These are phyloP conservation scores for Cercospora canescens DNA, from an alignment of 2,329 filamentous ascomycete genomes.

Conservation along the genomic window DNA sequence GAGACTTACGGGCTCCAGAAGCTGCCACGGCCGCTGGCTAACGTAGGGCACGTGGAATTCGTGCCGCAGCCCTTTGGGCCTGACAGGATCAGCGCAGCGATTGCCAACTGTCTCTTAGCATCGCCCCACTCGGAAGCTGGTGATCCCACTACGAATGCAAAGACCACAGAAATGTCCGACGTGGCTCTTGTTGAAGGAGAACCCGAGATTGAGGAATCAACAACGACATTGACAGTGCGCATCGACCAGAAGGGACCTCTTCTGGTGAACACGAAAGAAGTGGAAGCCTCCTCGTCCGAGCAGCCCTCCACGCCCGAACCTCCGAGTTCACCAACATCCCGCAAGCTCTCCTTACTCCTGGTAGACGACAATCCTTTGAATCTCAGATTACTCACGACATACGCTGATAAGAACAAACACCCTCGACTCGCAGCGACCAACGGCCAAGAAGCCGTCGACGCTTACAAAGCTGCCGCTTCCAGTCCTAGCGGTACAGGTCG, in stretches of 20 bases:
- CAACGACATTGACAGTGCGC: not conserved
- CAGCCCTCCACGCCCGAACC: not conserved
- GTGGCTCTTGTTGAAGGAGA: not conserved
- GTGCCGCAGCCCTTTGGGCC: conserved; percentile 12
- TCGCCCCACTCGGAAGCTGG: not conserved
- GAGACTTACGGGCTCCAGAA: not conserved
- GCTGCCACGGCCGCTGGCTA: not conserved
- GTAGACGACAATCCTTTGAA: conserved; percentile 38
- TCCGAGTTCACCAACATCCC: not conserved
- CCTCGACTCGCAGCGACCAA: conserved; percentile 44
- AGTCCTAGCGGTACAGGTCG: not conserved
- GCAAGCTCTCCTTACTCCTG: conserved; percentile 23
- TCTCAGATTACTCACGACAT: conserved; percentile 25
- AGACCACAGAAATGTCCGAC: not conserved
- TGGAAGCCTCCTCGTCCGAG: conserved; percentile 1
- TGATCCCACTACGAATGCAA: not conserved
- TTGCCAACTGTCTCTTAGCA: conserved; percentile 4
- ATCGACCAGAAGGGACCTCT: not conserved
- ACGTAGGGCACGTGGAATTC: conserved; percentile 5
- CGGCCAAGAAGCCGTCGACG: conserved; percentile 48
- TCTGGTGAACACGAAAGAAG: not conserved
- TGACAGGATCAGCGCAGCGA: conserved; percentile 1
- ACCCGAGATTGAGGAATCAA: not conserved
- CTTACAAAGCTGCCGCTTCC: conserved; percentile 3
- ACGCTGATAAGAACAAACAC: conserved; percentile 34